Conservation (phyloP, 768 basidiomycete species). For the Rubroboletus satanas region DNA sequence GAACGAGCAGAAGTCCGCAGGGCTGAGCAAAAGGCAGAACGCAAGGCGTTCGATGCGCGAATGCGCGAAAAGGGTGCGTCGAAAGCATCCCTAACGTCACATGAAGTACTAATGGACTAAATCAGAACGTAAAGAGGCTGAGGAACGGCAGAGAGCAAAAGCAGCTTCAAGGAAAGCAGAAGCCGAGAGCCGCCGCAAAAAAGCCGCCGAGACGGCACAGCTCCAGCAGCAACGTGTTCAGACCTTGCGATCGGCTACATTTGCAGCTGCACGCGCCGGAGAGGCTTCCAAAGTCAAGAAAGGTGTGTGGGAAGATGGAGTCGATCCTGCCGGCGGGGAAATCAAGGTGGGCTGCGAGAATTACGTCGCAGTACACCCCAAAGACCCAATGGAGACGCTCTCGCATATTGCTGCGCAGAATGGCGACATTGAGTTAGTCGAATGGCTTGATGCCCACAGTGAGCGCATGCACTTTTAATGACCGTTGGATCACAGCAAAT, state of each 20-base stretch:
- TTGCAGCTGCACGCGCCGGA: conserved; percentile 59
- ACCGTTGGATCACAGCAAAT: conserved; percentile 17
- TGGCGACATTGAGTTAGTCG: conserved; percentile 54
- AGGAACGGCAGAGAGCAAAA: conserved; percentile 55
- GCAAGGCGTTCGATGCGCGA: conserved; percentile 42
- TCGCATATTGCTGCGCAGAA: conserved; percentile 60
- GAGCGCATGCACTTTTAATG: conserved; percentile 31
- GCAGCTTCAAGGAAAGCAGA: conserved; percentile 53
- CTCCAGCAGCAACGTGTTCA: conserved; percentile 50
- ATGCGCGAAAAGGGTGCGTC: conserved; percentile 50
- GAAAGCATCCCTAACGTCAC: neutral
- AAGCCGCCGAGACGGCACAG: conserved; percentile 47
- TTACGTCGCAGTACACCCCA: conserved; percentile 42
- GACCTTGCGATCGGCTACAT: conserved; percentile 53
- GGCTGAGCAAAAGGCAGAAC: conserved; percentile 41
- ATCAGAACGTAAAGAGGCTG: conserved; percentile 50
- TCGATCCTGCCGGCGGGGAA: conserved; percentile 73
- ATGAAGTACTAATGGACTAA: conserved; percentile 10
- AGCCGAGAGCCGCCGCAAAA: conserved; percentile 43
- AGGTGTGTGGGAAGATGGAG: conserved; percentile 63
- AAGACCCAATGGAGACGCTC: conserved; percentile 64
- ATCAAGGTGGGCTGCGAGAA: conserved; percentile 51
- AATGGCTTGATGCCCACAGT: conserved; percentile 76
- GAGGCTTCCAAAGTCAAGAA: conserved; percentile 54
- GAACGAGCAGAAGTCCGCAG: conserved; percentile 49